Evolutionary conservation across 768 basidiomycete genomes (phyloP), one percentile per base, ranked within the genome.

Genomic region (Tricholoma sp.): DNA sequence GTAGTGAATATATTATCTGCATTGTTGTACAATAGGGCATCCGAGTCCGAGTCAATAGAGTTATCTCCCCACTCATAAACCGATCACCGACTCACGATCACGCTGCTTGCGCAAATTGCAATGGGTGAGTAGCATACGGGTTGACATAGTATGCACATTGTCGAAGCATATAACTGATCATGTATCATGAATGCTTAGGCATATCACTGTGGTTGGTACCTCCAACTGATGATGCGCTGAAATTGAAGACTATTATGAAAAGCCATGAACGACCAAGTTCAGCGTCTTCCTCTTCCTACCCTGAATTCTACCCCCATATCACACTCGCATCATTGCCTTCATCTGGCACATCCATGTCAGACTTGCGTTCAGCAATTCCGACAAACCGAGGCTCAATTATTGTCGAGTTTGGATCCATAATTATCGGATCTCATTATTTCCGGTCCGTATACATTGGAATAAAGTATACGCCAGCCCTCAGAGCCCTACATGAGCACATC

Each of bases 121-220:
- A 45, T 54, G 53, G 53, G 53, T 54, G 27, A 19, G 53, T 45
- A 11, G 11, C 41, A 43, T 22, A 27, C 16, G 8, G 3, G 24
- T 27, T 5, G 5, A n/a, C 22, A 22, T 7, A 11, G 16, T 39
- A 16, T 1, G 41, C 8, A 41, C 4, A 41, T 10, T 41, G n/a
- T 41, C 18, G 35, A 37, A 12, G 16, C 41, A 43, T 21, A 19
- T 11, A 43, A n/a, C n/a, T n/a, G n/a, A n/a, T n/a, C n/a, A 5
- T 27, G 24, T 9, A 43, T 43, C 41, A 18, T 21, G 41, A 32
- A 29, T 31, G 22, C 24, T 45, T 19, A 88, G 86, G 85, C 11
- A 63, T 83, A 50, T 74, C 85, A 12, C 71, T 91, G 3, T 92
- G 89, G 89, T 78, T 92, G 29, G 83, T 91, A 12, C 86, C 89